phyloP scores from a whole-genome alignment of 2,329 filamentous ascomycete species.

The Scleromitrula shiraiana region DNA sequence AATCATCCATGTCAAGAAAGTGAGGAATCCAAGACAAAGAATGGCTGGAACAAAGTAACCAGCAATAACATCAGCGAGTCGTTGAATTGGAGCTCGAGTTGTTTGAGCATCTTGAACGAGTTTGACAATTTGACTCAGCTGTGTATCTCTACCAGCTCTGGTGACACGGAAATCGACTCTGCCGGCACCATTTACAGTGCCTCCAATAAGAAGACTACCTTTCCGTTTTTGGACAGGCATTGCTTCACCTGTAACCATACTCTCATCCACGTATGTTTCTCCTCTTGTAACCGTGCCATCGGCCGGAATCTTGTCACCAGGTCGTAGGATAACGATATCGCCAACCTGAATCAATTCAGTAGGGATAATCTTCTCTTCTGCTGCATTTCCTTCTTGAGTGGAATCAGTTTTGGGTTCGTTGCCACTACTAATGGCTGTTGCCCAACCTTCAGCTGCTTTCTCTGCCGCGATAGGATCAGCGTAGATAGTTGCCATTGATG shows the following conservation, averaged over 20 bases:
- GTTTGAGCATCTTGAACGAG: slow-evolving; percentile 98
- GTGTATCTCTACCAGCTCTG: slow-evolving; percentile 86
- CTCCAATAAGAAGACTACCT: slow-evolving; percentile 74
- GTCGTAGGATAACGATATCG: slow-evolving; percentile 85
- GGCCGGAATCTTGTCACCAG: slow-evolving; percentile 93
- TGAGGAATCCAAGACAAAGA: slow-evolving; percentile 71
- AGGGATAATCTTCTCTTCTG: slow-evolving; percentile 80
- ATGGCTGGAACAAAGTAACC: slow-evolving; percentile 93
- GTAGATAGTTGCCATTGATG: slow-evolving; percentile 96
- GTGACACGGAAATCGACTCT: slow-evolving; percentile 89
- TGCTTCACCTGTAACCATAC: slow-evolving; percentile 96
- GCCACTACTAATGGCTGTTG: slow-evolving; percentile 34
- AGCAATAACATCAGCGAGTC: slow-evolving; percentile 81
- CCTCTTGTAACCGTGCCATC: slow-evolving; percentile 82
- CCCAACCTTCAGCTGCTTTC: slow-evolving; percentile 79
- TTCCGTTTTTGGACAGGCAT: slow-evolving; percentile 89
- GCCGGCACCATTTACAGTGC: slow-evolving; percentile 91
- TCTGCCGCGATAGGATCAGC: slow-evolving; percentile 87
- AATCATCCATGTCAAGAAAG: slow-evolving; percentile 90
- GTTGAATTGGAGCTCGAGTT: slow-evolving; percentile 86
- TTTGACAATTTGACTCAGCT: slow-evolving; percentile 95
- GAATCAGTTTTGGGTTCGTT: slow-evolving; percentile 38
- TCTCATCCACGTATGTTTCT: slow-evolving; percentile 92
- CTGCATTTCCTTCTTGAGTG: slow-evolving; percentile 46
- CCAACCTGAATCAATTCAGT: slow-evolving; percentile 92